phyloP scores from a whole-genome alignment of 257 asterid genomes.

The Ilex asprella region DNA sequence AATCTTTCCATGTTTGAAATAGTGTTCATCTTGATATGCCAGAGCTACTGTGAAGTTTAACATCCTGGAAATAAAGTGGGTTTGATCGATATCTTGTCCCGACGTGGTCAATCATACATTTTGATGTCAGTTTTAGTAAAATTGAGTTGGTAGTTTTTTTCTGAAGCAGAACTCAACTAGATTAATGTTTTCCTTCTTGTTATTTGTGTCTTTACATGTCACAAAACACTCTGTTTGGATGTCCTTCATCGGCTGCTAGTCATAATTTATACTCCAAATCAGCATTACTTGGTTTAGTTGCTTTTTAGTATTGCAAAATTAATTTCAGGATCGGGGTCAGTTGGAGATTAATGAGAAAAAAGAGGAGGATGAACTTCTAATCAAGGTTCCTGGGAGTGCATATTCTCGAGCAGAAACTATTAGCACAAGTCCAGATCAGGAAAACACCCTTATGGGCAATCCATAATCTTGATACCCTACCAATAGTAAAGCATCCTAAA shows the following conservation, averaged over 20 bases:
- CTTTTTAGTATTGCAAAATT: background rate
- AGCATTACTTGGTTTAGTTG: background rate
- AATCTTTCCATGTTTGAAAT: too few relatives aligned
- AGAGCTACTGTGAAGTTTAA: too few relatives aligned
- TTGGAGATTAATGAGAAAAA: conserved; percentile 16
- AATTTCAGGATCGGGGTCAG: conserved; percentile 27
- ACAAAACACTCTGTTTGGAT: too few relatives aligned
- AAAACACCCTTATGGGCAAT: background rate
- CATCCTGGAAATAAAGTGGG: too few relatives aligned
- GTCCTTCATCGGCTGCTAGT: background rate
- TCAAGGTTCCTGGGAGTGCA: conserved; percentile 91
- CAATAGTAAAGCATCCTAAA: conserved; percentile 2
- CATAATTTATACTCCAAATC: background rate
- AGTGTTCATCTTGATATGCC: too few relatives aligned
- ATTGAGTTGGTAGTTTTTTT: too few relatives aligned
- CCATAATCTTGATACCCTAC: background rate
- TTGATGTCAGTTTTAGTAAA: too few relatives aligned
- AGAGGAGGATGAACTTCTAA: conserved; percentile 51
- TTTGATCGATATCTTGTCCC: too few relatives aligned
- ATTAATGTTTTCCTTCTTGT: too few relatives aligned
- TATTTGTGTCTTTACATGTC: too few relatives aligned
- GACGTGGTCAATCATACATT: too few relatives aligned
- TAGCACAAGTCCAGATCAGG: conserved; percentile 16
- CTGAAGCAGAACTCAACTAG: too few relatives aligned
- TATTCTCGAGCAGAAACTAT: conserved; percentile 44